These are phyloP conservation scores for Aspergillus phoenicis DNA, from an alignment of 2,329 filamentous ascomycete genomes.

Conservation along the genomic window DNA sequence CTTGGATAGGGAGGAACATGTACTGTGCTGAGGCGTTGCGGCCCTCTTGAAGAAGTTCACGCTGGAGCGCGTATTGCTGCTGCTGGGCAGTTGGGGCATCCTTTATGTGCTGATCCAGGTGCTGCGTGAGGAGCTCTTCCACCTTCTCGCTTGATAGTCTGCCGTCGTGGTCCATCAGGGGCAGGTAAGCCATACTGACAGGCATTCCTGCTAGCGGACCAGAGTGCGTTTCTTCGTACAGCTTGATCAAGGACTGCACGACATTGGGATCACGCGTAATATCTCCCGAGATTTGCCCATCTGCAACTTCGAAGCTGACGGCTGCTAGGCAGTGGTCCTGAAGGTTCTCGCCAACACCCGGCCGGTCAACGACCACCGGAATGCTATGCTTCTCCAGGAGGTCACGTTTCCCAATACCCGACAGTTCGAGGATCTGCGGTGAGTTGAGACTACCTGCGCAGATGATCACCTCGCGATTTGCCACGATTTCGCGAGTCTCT, in stretches of 20 bases:
- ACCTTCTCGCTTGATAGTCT: constrained; percentile 12
- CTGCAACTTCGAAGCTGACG: constrained; percentile 29
- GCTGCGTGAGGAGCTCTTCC: constrained; percentile 7
- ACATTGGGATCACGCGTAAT: constrained; percentile 26
- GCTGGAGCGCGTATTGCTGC: constrained; percentile 19
- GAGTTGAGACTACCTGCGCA: constrained; percentile 61
- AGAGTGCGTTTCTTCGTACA: constrained; percentile 24
- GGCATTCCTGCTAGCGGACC: constrained; percentile 31
- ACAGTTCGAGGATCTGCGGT: constrained; percentile 62
- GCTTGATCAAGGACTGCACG: constrained; percentile 22
- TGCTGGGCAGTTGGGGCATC: neutral
- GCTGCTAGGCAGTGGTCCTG: constrained; percentile 51
- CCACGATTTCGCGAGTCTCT: constrained; percentile 36
- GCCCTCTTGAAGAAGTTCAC: constrained; percentile 15
- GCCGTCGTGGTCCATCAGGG: constrained; percentile 26
- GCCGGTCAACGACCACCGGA: constrained; percentile 47
- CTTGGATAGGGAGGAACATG: constrained; percentile 18
- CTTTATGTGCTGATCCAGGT: neutral
- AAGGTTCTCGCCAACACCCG: constrained; percentile 54
- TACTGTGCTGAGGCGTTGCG: constrained; percentile 18
- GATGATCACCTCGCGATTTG: constrained; percentile 58
- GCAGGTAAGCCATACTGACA: constrained; percentile 31
- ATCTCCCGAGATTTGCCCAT: constrained; percentile 29
- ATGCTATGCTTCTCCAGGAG: constrained; percentile 48
- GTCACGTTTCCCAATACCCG: constrained; percentile 58